These are phyloP conservation scores for Penicillium sp. DNA, from an alignment of 2,329 filamentous ascomycete genomes.

Conservation along the genomic window DNA sequence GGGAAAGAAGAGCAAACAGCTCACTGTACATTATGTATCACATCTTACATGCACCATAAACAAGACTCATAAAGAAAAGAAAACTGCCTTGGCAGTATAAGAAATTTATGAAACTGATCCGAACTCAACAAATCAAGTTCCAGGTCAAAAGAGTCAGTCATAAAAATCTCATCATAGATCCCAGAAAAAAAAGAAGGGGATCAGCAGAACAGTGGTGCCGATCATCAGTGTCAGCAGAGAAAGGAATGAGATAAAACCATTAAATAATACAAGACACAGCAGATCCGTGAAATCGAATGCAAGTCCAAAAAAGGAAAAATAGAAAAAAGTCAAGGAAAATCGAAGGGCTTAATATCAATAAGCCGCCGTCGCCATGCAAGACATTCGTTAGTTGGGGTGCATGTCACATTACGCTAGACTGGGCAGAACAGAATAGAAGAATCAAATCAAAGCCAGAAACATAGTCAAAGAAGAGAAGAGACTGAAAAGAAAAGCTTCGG, in stretches of 20 bases:
- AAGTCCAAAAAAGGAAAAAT: not conserved
- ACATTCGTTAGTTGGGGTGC: slow-evolving; percentile 10
- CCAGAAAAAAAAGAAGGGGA: not conserved
- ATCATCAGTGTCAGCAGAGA: not conserved
- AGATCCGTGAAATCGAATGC: not conserved
- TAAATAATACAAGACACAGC: slow-evolving; percentile 12
- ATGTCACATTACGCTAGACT: slow-evolving; percentile 15
- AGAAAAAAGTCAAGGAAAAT: not conserved
- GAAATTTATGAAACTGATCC: not conserved
- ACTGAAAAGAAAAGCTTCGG: not conserved
- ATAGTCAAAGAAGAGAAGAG: not conserved
- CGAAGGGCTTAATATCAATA: not conserved
- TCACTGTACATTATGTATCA: slow-evolving; percentile 14
- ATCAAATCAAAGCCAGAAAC: slow-evolving; percentile 1
- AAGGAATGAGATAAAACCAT: slow-evolving; percentile 8
- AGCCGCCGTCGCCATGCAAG: slow-evolving; percentile 11
- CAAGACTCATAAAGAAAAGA: not conserved
- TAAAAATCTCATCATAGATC: not conserved
- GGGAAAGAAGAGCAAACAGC: not conserved
- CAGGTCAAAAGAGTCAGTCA: not conserved
- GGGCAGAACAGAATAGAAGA: not conserved
- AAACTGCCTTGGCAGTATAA: not conserved
- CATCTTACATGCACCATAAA: slow-evolving; percentile 12
- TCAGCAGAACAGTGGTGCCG: not conserved
- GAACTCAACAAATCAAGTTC: not conserved